These are phyloP conservation scores for Ichthyophthirius multifiliis DNA, from an alignment of 169 alveolate genomes.

Conservation along the genomic window DNA sequence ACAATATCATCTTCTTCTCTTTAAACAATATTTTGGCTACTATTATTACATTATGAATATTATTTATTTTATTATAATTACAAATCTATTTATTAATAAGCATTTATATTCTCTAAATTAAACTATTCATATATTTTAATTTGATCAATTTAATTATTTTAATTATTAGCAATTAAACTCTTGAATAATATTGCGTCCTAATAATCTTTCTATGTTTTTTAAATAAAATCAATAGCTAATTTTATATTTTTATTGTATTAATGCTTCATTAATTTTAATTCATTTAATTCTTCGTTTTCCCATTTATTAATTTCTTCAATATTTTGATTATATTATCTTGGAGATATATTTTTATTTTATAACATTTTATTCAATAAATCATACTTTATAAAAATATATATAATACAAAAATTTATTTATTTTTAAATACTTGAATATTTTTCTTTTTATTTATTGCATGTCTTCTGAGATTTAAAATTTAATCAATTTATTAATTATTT, in stretches of 20 bases:
- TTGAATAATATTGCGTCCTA: no score
- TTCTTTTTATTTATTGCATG: not conserved
- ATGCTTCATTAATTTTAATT: not conserved
- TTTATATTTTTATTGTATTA: not conserved
- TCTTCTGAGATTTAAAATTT: not conserved
- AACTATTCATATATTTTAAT: no score
- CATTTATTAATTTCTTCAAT: not conserved
- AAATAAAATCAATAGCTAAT: not conserved
- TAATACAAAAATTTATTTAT: not conserved
- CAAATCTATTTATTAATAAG: no score
- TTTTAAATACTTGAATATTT: not conserved
- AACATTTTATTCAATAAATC: not conserved
- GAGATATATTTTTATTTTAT: not conserved
- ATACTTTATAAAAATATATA: not conserved
- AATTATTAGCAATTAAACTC: no score
- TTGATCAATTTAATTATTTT: no score
- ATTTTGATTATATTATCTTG: not conserved
- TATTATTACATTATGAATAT: no score
- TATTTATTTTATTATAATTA: no score
- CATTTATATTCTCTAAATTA: no score
- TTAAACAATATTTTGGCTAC: no score
- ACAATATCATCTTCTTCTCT: no score
- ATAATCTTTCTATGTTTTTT: not conserved
- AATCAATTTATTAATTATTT: not conserved
- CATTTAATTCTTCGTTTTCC: constrained; percentile 1